A percentile compares a stretch with the other conserved stretches of the same genome.
These are phyloP conservation scores for Protomyces inouyei DNA, from an alignment of 1,139 yeast species.

Conservation along the genomic window DNA sequence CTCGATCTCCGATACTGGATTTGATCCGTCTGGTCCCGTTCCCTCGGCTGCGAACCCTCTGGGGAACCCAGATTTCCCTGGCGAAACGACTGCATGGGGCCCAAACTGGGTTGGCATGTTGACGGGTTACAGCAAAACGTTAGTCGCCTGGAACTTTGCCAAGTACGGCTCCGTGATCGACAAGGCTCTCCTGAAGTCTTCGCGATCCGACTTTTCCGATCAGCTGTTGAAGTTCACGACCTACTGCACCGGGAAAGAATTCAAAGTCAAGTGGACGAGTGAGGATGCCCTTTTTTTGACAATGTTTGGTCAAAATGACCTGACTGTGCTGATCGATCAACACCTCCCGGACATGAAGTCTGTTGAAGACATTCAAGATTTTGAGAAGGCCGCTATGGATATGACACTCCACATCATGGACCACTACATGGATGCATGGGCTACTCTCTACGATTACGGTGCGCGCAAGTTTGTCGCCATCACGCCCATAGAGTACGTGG, in stretches of 20 bases:
- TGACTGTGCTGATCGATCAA: background rate
- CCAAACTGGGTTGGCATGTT: no score
- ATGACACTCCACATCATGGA: no score
- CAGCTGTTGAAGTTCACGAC: no score
- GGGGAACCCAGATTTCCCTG: no score
- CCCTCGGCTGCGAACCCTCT: no score
- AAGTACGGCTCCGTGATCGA: no score
- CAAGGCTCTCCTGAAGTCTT: no score
- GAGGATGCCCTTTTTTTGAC: background rate
- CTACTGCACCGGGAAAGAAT: background rate
- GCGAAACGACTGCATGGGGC: no score
- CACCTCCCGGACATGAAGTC: background rate
- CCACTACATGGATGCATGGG: background rate
- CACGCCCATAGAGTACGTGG: no score
- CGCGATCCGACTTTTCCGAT: no score
- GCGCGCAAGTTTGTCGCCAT: background rate
- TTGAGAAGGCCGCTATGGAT: background rate
- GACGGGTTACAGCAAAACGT: no score
- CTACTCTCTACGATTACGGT: background rate
- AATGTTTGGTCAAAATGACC: background rate
- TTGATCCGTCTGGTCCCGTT: background rate
- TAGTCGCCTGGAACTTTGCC: no score
- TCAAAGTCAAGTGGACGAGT: background rate
- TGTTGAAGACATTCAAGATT: background rate
- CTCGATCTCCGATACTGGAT: background rate